phyloP scores from a whole-genome alignment of 169 alveolate genomes.

The Plasmodium gonderi region DNA sequence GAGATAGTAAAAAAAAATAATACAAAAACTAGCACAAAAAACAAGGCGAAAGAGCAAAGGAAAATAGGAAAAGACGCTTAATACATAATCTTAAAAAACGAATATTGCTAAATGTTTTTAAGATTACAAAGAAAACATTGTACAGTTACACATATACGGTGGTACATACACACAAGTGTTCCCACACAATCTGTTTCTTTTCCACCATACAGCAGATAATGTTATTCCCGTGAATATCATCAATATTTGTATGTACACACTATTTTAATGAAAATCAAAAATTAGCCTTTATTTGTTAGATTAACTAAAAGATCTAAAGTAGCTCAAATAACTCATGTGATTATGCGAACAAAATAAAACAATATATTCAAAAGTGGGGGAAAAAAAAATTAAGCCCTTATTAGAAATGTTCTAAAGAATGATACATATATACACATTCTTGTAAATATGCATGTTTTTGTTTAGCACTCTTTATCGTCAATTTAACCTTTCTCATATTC shows the following conservation, averaged over 20 bases:
- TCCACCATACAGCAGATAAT: background rate
- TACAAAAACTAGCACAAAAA: background rate
- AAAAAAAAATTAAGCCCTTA: background rate
- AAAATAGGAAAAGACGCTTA: background rate
- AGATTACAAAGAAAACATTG: background rate
- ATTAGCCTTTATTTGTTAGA: background rate
- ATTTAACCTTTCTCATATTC: background rate
- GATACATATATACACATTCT: background rate
- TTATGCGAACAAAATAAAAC: background rate
- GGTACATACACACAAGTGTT: background rate
- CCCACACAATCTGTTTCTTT: background rate
- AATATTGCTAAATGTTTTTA: background rate
- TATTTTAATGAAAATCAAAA: background rate
- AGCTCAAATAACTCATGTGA: background rate
- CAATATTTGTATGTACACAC: background rate
- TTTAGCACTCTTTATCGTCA: too few relatives aligned
- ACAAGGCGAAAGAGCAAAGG: background rate
- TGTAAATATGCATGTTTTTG: background rate
- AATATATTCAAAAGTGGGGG: background rate
- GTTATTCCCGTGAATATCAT: background rate
- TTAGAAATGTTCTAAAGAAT: background rate
- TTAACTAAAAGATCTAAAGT: background rate
- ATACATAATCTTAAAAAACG: background rate
- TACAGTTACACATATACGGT: background rate
- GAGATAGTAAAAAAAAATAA: background rate